These are phyloP conservation scores for Acanthamoeba rhysodes DNA, from an alignment of 208 protist genomes.

Conservation along the genomic window DNA sequence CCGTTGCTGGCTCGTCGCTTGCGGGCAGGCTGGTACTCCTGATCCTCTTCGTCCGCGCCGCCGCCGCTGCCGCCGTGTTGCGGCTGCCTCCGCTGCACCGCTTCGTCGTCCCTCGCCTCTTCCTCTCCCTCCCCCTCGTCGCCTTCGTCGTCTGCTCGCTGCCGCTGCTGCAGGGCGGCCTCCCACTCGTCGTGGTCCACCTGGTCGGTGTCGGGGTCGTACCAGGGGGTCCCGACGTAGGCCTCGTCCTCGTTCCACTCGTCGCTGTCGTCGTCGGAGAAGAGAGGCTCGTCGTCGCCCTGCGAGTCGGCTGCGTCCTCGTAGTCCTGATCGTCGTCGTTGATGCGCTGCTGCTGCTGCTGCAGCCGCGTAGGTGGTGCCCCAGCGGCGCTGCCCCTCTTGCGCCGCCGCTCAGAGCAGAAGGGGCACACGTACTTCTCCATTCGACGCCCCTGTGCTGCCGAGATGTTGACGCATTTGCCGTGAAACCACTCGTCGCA, in stretches of 20 bases:
- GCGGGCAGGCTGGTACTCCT: not conserved
- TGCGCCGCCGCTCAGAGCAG: conserved; percentile 68
- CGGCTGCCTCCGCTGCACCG: too few species aligned
- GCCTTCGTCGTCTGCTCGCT: not conserved
- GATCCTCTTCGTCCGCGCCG: not conserved
- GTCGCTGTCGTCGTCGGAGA: conserved; percentile 19
- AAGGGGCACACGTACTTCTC: conserved; percentile 81
- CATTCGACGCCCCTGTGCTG: conserved; percentile 80
- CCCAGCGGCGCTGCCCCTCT: not conserved
- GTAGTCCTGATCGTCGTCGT: not conserved
- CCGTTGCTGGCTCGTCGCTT: not conserved
- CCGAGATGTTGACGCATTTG: conserved; percentile 81
- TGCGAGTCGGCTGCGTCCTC: not conserved
- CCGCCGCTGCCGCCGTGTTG: too few species aligned
- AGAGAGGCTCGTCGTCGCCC: conserved; percentile 37
- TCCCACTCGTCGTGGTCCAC: not conserved
- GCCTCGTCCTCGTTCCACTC: conserved; percentile 9
- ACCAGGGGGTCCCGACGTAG: conserved; percentile 14
- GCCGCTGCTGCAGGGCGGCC: not conserved
- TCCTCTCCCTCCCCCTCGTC: not conserved
- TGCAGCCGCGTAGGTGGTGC: too few species aligned
- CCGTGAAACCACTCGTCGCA: conserved; percentile 87
- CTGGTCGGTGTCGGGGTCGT: conserved; percentile 25
- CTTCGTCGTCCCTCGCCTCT: not conserved
- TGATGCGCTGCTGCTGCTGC: too few species aligned